phyloP scores from a whole-genome alignment of 2,329 filamentous ascomycete species.

The Triangularia setosa region DNA sequence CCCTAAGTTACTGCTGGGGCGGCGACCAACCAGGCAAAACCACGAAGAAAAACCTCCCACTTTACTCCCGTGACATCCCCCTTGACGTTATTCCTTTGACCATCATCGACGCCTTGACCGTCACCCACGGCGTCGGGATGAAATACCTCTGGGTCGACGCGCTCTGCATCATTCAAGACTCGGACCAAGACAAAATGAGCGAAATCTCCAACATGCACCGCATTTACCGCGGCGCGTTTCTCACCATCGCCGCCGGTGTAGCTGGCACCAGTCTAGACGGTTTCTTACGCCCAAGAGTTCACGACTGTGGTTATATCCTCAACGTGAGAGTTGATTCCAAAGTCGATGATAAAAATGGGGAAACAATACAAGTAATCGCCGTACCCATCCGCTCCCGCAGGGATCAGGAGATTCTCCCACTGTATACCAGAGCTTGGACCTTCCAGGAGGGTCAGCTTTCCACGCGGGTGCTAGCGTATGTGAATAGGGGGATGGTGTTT shows the following conservation, averaged over 20 bases:
- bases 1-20: constrained; percentile 13
- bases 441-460: constrained; percentile 11
- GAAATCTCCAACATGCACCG: constrained; percentile 4
- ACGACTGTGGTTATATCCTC: background rate
- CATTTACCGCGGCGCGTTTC: background rate
- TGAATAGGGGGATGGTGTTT: background rate
- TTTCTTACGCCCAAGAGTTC: background rate
- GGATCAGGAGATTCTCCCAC: background rate
- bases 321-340: background rate
- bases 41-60: background rate
- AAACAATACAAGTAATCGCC: background rate
- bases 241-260: background rate
- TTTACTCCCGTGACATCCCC: background rate
- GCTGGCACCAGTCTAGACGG: background rate
- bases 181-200: background rate
- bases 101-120: background rate
- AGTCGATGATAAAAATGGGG: background rate
- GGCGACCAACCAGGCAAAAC: constrained; percentile 9
- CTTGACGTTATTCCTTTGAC: background rate
- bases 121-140: constrained; percentile 1
- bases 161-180: constrained; percentile 9
- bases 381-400: background rate
- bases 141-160: constrained; percentile 12
- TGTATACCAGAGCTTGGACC: constrained; percentile 8
- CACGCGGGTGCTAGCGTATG: background rate